Evolutionary conservation across 2,329 filamentous ascomycete genomes (phyloP).

Genomic region (Purpureocillium lavendulum): DNA sequence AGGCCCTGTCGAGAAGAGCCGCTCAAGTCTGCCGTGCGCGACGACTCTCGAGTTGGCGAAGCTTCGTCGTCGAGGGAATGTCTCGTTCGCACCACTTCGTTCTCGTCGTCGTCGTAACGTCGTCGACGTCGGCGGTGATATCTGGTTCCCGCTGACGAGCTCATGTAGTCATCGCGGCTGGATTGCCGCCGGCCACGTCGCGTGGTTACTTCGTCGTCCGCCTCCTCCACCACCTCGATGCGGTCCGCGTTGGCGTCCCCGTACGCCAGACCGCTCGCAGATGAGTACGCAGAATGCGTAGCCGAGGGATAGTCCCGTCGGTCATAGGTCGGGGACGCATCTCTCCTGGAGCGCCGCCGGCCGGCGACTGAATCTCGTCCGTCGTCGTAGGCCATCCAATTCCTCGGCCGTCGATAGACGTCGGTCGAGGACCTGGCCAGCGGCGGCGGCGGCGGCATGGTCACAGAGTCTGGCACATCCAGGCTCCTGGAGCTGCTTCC

Average conservation of each 20-base stretch:
- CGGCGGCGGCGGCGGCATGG: conserved; percentile 18
- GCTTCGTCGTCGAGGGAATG: conserved; percentile 17
- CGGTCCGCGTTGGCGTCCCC: conserved; percentile 1
- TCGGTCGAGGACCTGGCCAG: conserved; percentile 19
- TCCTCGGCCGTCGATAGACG: conserved; percentile 18
- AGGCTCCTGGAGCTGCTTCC: conserved; percentile 15
- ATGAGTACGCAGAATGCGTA: conserved; percentile 3
- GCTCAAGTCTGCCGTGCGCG: conserved; percentile 19
- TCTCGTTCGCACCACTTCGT: conserved; percentile 11
- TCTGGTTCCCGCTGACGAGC: conserved; percentile 15
- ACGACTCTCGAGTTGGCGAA: conserved; percentile 18
- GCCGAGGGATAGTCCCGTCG: neutral
- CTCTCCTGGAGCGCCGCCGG: conserved; percentile 8
- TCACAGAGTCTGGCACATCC: conserved; percentile 18
- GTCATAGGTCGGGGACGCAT: conserved; percentile 8
- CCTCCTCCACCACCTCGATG: conserved; percentile 19
- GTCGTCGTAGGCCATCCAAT: conserved; percentile 17
- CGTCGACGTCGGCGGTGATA: conserved; percentile 13
- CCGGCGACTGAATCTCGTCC: conserved; percentile 1
- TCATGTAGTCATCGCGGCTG: conserved; percentile 18
- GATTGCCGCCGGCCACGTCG: conserved; percentile 8
- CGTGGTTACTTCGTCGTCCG: conserved; percentile 10
- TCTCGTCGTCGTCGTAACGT: conserved; percentile 16
- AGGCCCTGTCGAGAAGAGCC: conserved; percentile 18
- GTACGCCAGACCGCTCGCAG: conserved; percentile 3